Base-by-base conservation (phyloP, 306 rosid genomes). In the Cicer chorassanicum region DNA sequence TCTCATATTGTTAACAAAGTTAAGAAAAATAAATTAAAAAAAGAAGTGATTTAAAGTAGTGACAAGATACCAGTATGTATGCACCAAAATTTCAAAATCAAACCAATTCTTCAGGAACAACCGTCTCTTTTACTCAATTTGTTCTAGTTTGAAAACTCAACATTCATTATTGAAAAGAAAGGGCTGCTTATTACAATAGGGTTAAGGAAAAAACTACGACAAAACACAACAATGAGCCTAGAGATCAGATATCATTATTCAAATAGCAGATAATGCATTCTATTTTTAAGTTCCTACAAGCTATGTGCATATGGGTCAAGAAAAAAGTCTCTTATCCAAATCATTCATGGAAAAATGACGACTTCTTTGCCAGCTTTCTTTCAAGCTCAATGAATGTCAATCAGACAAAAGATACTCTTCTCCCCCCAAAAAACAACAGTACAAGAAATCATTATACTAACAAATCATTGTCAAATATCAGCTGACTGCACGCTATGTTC, bases 391-490 rank as follows among this genome's bases (percentile, higher is more conserved):
- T 55, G 7, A 21, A 9, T 19, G 29, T 55, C 62, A 55, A 55
- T 55, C 61, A 8, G 34, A 55, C 62, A 34, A 55, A 19, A 19
- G 62, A 13, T 19, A 55, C n/a, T 55, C 7, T 8, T 9, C 29
- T 11, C 50, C 8, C 38, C 62, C 62, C 43, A 0, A 56, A 40
- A 57, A 45, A 54, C 21, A 70, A 34, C 42, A 44, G 62, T 48
- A 65, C 36, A 41, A 48, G 44, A 82, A 65, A 39, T 55, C 11
- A 75, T 53, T 14, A 75, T 53, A 68, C 21, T 4, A 29, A 60
- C 68, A 48, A 44, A 72, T 18, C 43, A 7, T 42, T 66, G 66
- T 68, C 73, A 61, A 48, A 60, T 24, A 78, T 65, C 65, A 68
- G 39, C 73, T 15, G 43, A 41, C 43, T 14, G 55, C 66, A 72